A percentile compares a stretch with the other conserved stretches of the same genome.
phyloP scores from a whole-genome alignment of 1,284 basidiomycete species.

The Cerioporus squamosus region DNA sequence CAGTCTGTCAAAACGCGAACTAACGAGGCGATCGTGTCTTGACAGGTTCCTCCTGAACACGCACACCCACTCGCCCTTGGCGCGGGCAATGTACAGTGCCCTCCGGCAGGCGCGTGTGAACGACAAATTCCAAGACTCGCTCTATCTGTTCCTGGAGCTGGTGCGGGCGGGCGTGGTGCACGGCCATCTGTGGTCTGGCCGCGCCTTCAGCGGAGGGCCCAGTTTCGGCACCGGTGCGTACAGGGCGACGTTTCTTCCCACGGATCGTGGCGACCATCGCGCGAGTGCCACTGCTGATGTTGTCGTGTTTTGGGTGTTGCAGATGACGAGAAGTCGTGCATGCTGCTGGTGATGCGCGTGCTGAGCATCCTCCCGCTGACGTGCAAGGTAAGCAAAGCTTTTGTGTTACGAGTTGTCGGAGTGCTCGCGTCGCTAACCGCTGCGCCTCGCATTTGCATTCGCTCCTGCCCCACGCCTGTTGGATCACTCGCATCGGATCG shows the following conservation, averaged over 20 bases:
- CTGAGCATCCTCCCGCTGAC: constrained; percentile 92
- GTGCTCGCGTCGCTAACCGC: constrained; percentile 4
- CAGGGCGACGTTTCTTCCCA: constrained; percentile 35
- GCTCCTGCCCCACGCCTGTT: constrained; percentile 1
- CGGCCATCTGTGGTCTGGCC: constrained; percentile 88
- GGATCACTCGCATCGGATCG: constrained; percentile 4
- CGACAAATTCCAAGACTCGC: constrained; percentile 97
- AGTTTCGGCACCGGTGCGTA: constrained; percentile 84
- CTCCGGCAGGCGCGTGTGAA: constrained; percentile 82
- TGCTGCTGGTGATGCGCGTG: constrained; percentile 96
- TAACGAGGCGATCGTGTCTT: constrained; percentile 17
- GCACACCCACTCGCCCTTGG: constrained; percentile 89
- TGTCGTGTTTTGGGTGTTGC: constrained; percentile 7
- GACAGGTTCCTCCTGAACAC: constrained; percentile 84
- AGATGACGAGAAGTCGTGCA: constrained; percentile 91
- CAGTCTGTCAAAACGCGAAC: constrained; percentile 7
- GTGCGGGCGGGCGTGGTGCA: constrained; percentile 96
- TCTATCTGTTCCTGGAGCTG: constrained; percentile 92
- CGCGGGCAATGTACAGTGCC: constrained; percentile 88
- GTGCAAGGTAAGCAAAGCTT: constrained; percentile 71
- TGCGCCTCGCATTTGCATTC: not conserved
- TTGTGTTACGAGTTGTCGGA: constrained; percentile 10
- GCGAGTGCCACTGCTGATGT: constrained; percentile 13
- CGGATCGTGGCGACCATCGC: constrained; percentile 27
- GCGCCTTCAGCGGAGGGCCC: constrained; percentile 91